Base-by-base conservation (phyloP, 139 green algal genomes). In the Chlorella sp. region DNA sequence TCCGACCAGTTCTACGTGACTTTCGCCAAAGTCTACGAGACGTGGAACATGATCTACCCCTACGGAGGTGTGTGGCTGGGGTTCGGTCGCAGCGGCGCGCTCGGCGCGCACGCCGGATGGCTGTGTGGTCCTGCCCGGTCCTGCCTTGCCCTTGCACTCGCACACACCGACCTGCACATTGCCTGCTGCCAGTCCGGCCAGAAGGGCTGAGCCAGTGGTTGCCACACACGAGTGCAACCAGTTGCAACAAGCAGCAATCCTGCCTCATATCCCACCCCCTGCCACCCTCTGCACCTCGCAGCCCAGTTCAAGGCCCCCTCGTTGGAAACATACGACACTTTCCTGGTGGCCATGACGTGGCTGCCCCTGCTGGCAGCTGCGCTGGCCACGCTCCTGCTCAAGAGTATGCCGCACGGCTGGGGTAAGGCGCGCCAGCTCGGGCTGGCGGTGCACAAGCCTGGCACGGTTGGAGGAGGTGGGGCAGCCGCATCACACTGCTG, bases 321-420 rank as follows among this genome's bases (percentile, higher is more conserved):
- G 6, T 23, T 71, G 11, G 75, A 82, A 11, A 13, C 75, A 6
- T 70, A 82, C 16, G 75, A 82, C 75, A 38, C 34, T 0, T 1
- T 4, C 75, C n/a, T 41, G 2, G 62, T 82, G 32, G 9, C 62
- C 26, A 21, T 86, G 25, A 32, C 23, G 9, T 86, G 71, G 81
- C 57, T 86, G 81, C 81, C 73, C 0, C 28, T 81, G 4, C 73
- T 81, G 68, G 38, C 72, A 20, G 38, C 30, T 7, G 73, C 68
- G 1, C n/a, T 51, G 21, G 39, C 44, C 17, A 71, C 75, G n/a
- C 28, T 57, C 18, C 23, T 71, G 21, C 75, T 82, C 5, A 23
- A 26, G 23, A 3, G 4, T 25, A 36, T 82, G 3, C 75, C 75
- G 11, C 25, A 25, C 7, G 75, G 57, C 18, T 39, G 36, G 32